These are phyloP conservation scores for Aspergillus sp. DNA, from an alignment of 2,329 filamentous ascomycete species.

Conservation along the genomic window DNA sequence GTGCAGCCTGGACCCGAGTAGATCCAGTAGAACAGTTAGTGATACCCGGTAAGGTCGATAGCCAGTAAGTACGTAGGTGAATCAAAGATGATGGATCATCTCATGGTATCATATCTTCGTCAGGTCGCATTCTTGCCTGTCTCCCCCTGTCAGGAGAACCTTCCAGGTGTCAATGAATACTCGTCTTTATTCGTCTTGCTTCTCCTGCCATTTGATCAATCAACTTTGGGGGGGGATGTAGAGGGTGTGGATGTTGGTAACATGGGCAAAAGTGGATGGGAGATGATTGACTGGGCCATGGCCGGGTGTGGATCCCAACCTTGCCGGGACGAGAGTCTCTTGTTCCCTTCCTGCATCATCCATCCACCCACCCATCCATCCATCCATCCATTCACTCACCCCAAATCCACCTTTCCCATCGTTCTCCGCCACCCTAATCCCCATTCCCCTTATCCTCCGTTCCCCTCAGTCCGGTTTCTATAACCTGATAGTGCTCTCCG, in stretches of 20 bases:
- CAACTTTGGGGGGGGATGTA: background rate
- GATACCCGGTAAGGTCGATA: too few species aligned
- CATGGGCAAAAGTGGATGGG: background rate
- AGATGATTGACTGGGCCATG: background rate
- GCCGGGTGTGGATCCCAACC: conserved; percentile 6
- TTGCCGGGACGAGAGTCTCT: conserved; percentile 3
- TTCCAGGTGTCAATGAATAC: background rate
- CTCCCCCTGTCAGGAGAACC: background rate
- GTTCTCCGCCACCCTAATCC: background rate
- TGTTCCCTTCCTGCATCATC: conserved; percentile 8
- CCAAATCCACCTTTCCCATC: background rate
- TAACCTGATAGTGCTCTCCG: background rate
- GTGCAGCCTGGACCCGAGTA: background rate
- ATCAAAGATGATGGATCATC: conserved; percentile 6
- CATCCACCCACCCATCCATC: background rate
- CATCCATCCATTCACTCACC: background rate
- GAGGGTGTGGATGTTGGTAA: background rate
- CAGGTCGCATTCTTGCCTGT: conserved; percentile 1
- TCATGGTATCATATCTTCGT: conserved; percentile 1
- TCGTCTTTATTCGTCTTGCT: background rate
- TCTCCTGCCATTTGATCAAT: background rate
- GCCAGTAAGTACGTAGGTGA: too few species aligned
- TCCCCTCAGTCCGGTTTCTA: conserved; percentile 7
- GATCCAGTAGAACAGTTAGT: background rate
- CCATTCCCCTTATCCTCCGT: conserved; percentile 9